A percentile compares a stretch with the other conserved stretches of the same genome.
phyloP scores from a whole-genome alignment of 352 stramenopile genomes.

The Phytopythium delawarense region DNA sequence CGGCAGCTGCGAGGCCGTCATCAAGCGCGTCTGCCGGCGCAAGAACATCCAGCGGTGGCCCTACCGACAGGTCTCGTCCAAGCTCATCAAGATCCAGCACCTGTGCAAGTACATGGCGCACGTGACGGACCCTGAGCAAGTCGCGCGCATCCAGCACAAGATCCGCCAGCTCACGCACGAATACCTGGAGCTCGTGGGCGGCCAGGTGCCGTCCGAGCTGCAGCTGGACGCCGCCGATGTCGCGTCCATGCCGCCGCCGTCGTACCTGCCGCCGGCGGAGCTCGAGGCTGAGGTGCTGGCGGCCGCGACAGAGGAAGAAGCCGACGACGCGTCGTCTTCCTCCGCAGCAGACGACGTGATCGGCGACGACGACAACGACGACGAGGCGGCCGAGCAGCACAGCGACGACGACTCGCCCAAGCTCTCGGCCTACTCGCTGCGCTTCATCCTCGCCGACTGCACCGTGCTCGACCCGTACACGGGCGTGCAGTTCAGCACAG shows the following conservation, averaged over 20 bases:
- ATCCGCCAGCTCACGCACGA: slow-evolving; percentile 80
- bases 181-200: slow-evolving; percentile 72
- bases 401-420: slow-evolving; percentile 4
- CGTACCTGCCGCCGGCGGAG: slow-evolving; percentile 27
- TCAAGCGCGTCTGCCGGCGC: slow-evolving; percentile 79
- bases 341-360: slow-evolving; percentile 29
- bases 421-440: slow-evolving; percentile 76
- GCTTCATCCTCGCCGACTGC: slow-evolving; percentile 74
- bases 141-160: slow-evolving; percentile 67
- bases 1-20: slow-evolving; percentile 72
- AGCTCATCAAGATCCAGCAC: slow-evolving; percentile 85
- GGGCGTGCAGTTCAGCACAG: slow-evolving; percentile 47
- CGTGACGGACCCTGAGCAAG: slow-evolving; percentile 63
- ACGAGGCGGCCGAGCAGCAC: slow-evolving; percentile 3
- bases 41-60: slow-evolving; percentile 80
- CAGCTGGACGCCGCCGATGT: slow-evolving; percentile 55
- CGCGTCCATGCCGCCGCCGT: slow-evolving; percentile 41
- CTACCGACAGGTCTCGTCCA: slow-evolving; percentile 82
- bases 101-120: slow-evolving; percentile 85
- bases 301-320: slow-evolving; percentile 33
- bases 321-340: slow-evolving; percentile 31
- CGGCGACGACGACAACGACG: slow-evolving; percentile 34
- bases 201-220: slow-evolving; percentile 68
- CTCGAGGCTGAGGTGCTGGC: slow-evolving; percentile 55
- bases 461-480: slow-evolving; percentile 70